A percentile compares a stretch with the other conserved stretches of the same genome.
Evolutionary conservation across 2,329 filamentous ascomycete genomes (phyloP).

Genomic region (Nakataea oryzae): DNA sequence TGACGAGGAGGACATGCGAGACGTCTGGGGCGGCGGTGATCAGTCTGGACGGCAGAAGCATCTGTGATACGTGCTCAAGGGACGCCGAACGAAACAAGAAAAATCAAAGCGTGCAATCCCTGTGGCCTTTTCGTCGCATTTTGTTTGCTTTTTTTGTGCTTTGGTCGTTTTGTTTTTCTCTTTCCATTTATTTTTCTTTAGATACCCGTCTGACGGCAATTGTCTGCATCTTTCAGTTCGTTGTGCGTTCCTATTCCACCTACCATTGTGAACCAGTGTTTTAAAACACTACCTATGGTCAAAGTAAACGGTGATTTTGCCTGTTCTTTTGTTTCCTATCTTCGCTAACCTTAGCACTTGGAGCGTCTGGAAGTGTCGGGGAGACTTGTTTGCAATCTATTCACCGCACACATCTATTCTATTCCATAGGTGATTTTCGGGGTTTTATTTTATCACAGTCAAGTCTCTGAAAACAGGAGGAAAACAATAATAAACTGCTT

Average conservation of each 20-base stretch:
- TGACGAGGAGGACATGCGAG: constrained; percentile 9
- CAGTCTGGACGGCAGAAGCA: not conserved
- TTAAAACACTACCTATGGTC: not conserved
- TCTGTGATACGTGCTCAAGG: not conserved
- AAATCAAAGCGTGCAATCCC: not conserved
- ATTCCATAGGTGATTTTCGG: not conserved
- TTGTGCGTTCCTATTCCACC: not conserved
- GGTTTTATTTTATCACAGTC: not conserved
- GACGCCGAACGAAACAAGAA: not conserved
- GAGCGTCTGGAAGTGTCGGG: too few species aligned
- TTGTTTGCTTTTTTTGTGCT: not conserved
- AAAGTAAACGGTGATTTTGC: not conserved
- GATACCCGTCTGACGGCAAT: not conserved
- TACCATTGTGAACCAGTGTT: not conserved
- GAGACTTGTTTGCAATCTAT: too few species aligned
- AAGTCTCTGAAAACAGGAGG: not conserved
- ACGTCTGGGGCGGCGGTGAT: constrained; percentile 10
- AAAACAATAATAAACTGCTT: not conserved
- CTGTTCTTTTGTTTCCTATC: not conserved
- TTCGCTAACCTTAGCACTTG: not conserved
- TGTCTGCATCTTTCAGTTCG: not conserved
- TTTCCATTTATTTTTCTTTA: not conserved
- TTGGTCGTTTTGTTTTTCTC: not conserved
- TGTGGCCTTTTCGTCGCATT: not conserved
- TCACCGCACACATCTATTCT: not conserved